A percentile compares a stretch with the other conserved stretches of the same genome.
Evolutionary conservation across 495 filamentous ascomycete genomes (phyloP).

Genomic region (Penicillium mononematosum): DNA sequence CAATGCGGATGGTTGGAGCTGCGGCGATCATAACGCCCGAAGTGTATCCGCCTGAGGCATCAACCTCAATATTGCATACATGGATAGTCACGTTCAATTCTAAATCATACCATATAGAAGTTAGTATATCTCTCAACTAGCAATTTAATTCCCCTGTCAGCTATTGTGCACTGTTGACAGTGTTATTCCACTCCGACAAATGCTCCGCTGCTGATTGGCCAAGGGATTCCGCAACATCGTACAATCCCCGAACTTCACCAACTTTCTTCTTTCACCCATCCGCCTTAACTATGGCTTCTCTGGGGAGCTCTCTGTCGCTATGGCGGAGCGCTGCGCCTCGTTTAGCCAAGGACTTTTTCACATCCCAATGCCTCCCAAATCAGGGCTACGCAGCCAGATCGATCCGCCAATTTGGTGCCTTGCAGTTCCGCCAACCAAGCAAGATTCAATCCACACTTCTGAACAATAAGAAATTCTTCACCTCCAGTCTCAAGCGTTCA

Average conservation of each 20-base stretch:
- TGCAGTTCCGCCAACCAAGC: conserved; percentile 30
- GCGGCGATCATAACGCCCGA: conserved; percentile 6
- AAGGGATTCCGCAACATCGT: conserved; percentile 19
- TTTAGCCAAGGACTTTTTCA: conserved; percentile 55
- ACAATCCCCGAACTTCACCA: conserved; percentile 19
- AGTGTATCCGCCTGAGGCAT: conserved; percentile 24
- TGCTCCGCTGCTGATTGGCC: conserved; percentile 28
- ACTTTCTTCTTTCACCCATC: conserved; percentile 21
- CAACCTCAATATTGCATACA: not conserved
- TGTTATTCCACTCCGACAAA: conserved; percentile 16
- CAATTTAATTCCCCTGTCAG: not conserved
- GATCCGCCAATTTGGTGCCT: conserved; percentile 35
- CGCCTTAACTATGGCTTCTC: conserved; percentile 37
- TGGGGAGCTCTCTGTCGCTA: conserved; percentile 31
- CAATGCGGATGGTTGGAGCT: conserved; percentile 12
- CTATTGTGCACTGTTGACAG: not conserved
- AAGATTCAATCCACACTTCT: conserved; percentile 30
- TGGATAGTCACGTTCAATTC: not conserved
- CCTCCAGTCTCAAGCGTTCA: conserved; percentile 26
- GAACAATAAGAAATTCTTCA: conserved; percentile 33
- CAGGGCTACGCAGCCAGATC: conserved; percentile 35
- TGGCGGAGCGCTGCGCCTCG: conserved; percentile 46
- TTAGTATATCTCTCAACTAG: not conserved
- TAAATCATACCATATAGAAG: not conserved
- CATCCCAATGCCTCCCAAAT: conserved; percentile 60